phyloP scores from a whole-genome alignment of 495 filamentous ascomycete genomes.

The Tuber umbilicatum region DNA sequence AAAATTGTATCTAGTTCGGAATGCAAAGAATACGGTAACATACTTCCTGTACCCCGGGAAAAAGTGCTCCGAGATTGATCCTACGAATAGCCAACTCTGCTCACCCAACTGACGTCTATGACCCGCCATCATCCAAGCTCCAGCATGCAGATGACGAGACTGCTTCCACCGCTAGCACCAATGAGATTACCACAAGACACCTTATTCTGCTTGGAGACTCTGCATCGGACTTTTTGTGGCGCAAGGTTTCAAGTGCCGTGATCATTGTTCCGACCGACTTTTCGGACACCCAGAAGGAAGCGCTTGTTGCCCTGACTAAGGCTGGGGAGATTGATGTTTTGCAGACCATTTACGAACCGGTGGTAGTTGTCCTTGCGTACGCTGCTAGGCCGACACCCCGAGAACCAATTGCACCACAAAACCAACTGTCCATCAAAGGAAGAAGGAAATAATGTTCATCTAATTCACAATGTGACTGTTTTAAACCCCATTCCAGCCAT shows the following conservation, averaged over 20 bases:
- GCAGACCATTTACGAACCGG: constrained; percentile 88
- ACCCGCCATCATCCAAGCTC: constrained; percentile 72
- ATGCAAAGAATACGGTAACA: constrained; percentile 83
- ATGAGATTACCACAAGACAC: constrained; percentile 81
- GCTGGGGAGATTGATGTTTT: constrained; percentile 80
- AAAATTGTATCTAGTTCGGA: constrained; percentile 83
- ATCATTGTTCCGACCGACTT: constrained; percentile 93
- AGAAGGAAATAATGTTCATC: too few relatives aligned
- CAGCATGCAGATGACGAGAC: constrained; percentile 65
- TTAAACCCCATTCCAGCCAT: too few relatives aligned
- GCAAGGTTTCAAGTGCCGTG: constrained; percentile 84
- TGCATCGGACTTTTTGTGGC: constrained; percentile 85
- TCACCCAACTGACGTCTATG: constrained; percentile 71
- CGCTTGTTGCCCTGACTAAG: constrained; percentile 67
- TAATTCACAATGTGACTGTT: too few relatives aligned
- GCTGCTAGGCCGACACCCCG: constrained; percentile 79
- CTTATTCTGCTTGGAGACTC: constrained; percentile 72
- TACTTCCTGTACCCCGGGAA: constrained; percentile 94
- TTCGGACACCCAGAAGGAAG: constrained; percentile 72
- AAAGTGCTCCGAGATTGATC: constrained; percentile 76
- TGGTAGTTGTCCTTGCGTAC: constrained; percentile 83
- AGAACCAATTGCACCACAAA: too few relatives aligned
- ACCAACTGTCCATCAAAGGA: too few relatives aligned
- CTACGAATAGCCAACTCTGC: constrained; percentile 90
- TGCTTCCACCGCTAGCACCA: constrained; percentile 65